A percentile compares a stretch with the other conserved stretches of the same genome.
These are phyloP conservation scores for Rhizopogon salebrosus DNA, from an alignment of 768 basidiomycete species.

Conservation along the genomic window DNA sequence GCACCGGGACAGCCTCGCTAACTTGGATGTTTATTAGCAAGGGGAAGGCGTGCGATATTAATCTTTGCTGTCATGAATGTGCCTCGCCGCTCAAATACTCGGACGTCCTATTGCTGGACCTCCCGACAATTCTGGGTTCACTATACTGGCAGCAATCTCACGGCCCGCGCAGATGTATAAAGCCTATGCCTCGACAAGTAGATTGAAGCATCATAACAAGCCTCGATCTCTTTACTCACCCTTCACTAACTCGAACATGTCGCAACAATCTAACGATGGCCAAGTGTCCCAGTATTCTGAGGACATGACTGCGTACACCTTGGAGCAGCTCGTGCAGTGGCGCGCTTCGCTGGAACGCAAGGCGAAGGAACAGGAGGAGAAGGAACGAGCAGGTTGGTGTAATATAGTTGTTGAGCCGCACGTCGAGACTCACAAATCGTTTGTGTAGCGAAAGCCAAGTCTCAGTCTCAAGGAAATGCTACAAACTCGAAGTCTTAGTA, in stretches of 20 bases:
- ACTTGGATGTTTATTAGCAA: neutral
- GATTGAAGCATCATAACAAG: neutral
- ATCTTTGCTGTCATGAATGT: neutral
- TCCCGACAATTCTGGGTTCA: neutral
- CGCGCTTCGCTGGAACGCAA: neutral
- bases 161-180: neutral
- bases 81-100: neutral
- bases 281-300: neutral
- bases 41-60: neutral
- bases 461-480: neutral
- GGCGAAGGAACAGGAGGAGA: neutral
- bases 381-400: neutral
- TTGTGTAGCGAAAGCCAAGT: neutral
- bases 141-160: neutral
- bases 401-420: neutral
- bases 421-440: neutral
- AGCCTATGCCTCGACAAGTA: neutral
- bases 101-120: neutral
- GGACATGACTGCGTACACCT: neutral
- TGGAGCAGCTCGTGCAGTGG: conserved; percentile 1
- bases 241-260: neutral
- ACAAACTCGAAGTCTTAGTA: neutral
- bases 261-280: neutral
- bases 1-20: neutral
- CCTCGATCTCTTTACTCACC: neutral